Conservation (phyloP, 2,329 filamentous ascomycete species). For the Coniochaeta prunicola region DNA sequence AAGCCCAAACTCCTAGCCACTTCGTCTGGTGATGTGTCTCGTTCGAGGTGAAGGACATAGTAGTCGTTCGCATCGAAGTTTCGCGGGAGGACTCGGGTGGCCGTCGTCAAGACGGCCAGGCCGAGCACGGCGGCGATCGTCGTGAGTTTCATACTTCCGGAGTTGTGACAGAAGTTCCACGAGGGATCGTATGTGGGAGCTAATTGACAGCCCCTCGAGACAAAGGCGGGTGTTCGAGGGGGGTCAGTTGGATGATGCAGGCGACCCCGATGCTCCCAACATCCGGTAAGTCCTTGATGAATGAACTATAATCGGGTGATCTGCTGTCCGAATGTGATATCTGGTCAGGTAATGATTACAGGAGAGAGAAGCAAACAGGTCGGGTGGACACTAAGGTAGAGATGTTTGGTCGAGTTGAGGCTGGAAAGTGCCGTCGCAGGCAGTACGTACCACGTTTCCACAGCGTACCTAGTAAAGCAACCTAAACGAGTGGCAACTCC, state of each 20-base stretch:
- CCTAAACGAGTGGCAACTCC: neutral
- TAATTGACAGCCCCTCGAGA: neutral
- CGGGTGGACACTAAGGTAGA: neutral
- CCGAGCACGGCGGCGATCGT: conserved; percentile 39
- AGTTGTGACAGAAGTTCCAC: neutral
- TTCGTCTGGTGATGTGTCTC: conserved; percentile 55
- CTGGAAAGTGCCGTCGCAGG: neutral
- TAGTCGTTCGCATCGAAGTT: conserved; percentile 81
- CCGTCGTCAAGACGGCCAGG: conserved; percentile 44
- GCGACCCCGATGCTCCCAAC: neutral
- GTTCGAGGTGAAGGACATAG: conserved; percentile 80
- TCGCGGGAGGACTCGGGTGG: conserved; percentile 45
- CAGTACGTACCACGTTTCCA: neutral
- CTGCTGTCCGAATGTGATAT: neutral
- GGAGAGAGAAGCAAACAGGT: neutral
- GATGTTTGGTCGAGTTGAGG: neutral
- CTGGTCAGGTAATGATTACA: neutral
- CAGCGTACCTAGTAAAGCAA: too few relatives aligned
- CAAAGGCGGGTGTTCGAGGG: neutral
- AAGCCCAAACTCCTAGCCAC: conserved; percentile 70
- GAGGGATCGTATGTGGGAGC: neutral
- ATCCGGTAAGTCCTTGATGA: neutral
- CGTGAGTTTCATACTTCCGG: conserved; percentile 38
- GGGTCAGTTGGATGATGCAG: neutral
- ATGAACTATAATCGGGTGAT: neutral